phyloP scores from a whole-genome alignment of 352 stramenopile genomes.

The Elongisporangium senticosum region DNA sequence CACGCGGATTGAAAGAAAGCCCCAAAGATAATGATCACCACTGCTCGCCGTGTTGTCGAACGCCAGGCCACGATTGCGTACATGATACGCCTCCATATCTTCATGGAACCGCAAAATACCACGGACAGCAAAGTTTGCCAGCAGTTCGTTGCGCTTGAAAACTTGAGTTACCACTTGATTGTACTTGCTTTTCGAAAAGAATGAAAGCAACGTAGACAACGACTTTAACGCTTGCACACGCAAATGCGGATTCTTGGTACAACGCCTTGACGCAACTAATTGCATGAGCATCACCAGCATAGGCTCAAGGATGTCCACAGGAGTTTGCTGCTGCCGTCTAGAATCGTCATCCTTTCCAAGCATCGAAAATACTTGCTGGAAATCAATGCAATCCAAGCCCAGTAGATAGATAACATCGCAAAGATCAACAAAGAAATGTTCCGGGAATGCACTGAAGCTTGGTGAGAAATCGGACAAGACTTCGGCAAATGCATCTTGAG shows the following conservation, averaged over 20 bases:
- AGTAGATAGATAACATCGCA: conserved; percentile 57
- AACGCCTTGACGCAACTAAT: conserved; percentile 38
- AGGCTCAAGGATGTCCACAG: conserved; percentile 29
- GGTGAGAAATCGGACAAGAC: conserved; percentile 38
- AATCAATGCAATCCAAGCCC: conserved; percentile 25
- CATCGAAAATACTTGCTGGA: conserved; percentile 3
- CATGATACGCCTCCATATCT: conserved; percentile 72
- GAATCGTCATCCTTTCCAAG: neutral
- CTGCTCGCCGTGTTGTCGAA: conserved; percentile 57
- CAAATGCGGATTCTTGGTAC: conserved; percentile 69
- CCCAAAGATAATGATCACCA: conserved; percentile 67
- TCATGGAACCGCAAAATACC: conserved; percentile 61
- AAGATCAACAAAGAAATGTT: conserved; percentile 75
- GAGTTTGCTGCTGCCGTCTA: neutral
- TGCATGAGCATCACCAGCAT: conserved; percentile 61
- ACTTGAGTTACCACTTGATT: conserved; percentile 26
- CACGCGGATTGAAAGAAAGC: conserved; percentile 57
- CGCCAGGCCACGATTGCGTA: conserved; percentile 55
- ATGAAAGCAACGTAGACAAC: conserved; percentile 46
- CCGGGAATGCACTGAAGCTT: conserved; percentile 48
- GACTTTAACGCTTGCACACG: conserved; percentile 57
- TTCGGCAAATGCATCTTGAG: conserved; percentile 36
- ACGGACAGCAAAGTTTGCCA: conserved; percentile 30
- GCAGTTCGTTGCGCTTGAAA: conserved; percentile 33
- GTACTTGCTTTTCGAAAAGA: conserved; percentile 47